Evolutionary conservation across 2,329 filamentous ascomycete species (phyloP), one percentile per base, ranked within the genome.

Genomic region (Fusarium torulosum): DNA sequence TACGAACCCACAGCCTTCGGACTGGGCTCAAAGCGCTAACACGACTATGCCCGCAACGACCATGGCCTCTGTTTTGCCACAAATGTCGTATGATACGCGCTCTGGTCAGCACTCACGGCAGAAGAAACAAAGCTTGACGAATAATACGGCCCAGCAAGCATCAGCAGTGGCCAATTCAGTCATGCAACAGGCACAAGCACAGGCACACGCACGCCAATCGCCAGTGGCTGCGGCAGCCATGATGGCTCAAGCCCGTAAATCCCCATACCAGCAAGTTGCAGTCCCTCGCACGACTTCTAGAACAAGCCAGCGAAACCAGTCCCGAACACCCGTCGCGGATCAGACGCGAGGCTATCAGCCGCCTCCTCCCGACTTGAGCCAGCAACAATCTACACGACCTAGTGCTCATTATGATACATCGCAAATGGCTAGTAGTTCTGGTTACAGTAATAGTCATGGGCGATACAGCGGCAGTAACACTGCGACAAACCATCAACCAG

Each of bases 281-380:
- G 59, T 65, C 23, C 59, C 76, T 51, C 72, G 73, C 23, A 68
- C 75, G 13, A 74, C 74, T 57, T 80, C 80, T 14, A 72, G 76
- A 51, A 77, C 79, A 43, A 72, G 75, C 4, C 77, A 78, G n/a
- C 75, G 76, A 41, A 59, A 73, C 2, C 75, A 78, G 53, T 75
- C 63, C 7, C 74, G 68, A 17, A 76, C 77, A 21, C 74, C 77
- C 5, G 65, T 71, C 19, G 58, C 57, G n/a, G 67, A 75, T 7
- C 59, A 71, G 27, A 51, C 72, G 13, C 29, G 57, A 33, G 67
- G 47, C 8, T 66, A 67, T 13, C 67, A 66, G 37, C 57, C 72
- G 19, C 70, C 69, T 21, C 63, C 67, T 9, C 23, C 45, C 20
- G 57, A 59, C 6, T 31, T 55, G 42, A 45, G 21, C 9, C 70